Evolutionary conservation across 305 asterid species (phyloP).

Genomic region (Fraxinus dipetala): DNA sequence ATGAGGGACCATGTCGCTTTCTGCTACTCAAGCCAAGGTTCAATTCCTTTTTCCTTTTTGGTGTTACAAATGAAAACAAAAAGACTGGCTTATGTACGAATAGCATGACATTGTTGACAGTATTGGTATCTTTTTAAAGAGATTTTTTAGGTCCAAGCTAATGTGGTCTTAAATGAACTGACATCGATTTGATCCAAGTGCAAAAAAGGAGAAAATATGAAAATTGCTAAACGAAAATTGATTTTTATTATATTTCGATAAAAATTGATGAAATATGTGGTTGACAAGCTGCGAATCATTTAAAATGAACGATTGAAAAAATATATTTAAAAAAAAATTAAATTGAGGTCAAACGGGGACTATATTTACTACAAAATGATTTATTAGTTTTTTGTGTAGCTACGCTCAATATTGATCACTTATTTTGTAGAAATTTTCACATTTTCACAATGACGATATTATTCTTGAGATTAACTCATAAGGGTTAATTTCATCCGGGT

Average conservation of each 20-base stretch:
- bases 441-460: not conserved
- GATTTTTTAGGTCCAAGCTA: not conserved
- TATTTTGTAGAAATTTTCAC: not conserved
- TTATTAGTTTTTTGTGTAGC: not conserved
- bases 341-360: not conserved
- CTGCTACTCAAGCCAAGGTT: not conserved
- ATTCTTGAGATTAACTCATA: not conserved
- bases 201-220: not conserved
- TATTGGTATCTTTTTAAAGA: not conserved
- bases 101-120: constrained; percentile 41
- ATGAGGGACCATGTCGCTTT: not conserved
- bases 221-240: not conserved
- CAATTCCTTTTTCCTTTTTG: not conserved
- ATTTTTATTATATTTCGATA: not conserved
- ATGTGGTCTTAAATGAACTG: not conserved
- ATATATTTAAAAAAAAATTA: no score
- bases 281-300: no score
- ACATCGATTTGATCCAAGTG: not conserved
- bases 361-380: not conserved
- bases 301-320: no score
- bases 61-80: constrained; percentile 6
- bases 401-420: not conserved
- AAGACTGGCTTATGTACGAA: constrained; percentile 17
- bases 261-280: not conserved
- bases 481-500: not conserved